These are phyloP conservation scores for Huiozyma sinensis DNA, from an alignment of 805 yeast genomes.

Conservation along the genomic window DNA sequence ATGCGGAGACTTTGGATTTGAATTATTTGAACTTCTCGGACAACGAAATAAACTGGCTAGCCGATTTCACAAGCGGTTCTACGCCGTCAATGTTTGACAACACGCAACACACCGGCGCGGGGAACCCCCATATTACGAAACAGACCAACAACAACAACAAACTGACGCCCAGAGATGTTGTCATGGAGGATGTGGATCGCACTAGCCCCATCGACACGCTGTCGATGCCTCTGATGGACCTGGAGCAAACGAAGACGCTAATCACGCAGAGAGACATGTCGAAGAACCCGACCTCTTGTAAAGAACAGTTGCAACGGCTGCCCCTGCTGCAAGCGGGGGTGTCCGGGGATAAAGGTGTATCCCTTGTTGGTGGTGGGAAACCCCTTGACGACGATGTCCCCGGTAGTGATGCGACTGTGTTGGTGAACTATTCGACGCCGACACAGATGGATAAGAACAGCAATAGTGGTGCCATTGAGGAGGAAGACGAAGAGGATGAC, in stretches of 20 bases:
- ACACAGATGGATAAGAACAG: not conserved
- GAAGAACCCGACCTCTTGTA: conserved; percentile 11
- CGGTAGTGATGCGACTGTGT: conserved; percentile 6
- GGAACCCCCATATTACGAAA: conserved; percentile 1
- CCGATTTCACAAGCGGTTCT: conserved; percentile 9
- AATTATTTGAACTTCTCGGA: conserved; percentile 14
- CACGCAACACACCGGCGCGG: not conserved
- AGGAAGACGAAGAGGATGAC: conserved; percentile 14
- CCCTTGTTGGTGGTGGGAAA: not conserved
- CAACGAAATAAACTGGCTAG: conserved; percentile 18
- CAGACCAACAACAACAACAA: not conserved
- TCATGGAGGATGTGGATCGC: conserved; percentile 19
- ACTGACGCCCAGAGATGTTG: conserved; percentile 5
- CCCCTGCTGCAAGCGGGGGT: conserved; percentile 13
- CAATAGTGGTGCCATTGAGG: conserved; percentile 4
- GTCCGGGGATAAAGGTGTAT: not conserved
- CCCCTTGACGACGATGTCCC: not conserved
- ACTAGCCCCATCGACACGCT: conserved; percentile 26
- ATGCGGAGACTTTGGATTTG: conserved; percentile 6
- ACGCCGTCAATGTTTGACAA: not conserved
- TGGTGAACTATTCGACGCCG: conserved; percentile 6
- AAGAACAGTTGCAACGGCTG: conserved; percentile 23
- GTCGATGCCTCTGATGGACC: conserved; percentile 28
- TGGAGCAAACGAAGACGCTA: conserved; percentile 13
- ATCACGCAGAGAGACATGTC: not conserved